Percentiles rank a stretch among this genome's conserved stretches.
These are phyloP conservation scores for Capsicum rhomboideum DNA, from an alignment of 257 asterid genomes.

Conservation along the genomic window DNA sequence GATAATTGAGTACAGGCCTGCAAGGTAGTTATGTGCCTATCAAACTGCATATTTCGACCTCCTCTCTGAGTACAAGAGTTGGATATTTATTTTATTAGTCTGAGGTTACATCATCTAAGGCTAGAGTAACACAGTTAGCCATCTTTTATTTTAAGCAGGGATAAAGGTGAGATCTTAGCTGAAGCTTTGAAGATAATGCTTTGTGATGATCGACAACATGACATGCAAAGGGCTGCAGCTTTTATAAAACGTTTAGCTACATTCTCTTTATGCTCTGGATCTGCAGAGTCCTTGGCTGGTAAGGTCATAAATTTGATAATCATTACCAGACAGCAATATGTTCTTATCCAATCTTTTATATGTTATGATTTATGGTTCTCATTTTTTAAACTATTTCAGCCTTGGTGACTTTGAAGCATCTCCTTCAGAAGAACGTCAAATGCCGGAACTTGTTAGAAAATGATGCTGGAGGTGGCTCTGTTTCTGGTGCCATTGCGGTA, in stretches of 20 bases:
- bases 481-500: constrained; percentile 90
- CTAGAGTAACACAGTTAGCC: not conserved
- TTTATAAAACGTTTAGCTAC: constrained; percentile 82
- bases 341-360: not conserved
- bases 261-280: constrained; percentile 67
- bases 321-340: not conserved
- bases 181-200: constrained; percentile 91
- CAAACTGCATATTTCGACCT: not conserved
- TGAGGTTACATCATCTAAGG: not conserved
- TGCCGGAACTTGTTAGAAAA: constrained; percentile 89
- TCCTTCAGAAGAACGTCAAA: constrained; percentile 74
- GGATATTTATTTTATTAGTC: not conserved
- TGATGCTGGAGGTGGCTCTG: constrained; percentile 96
- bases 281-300: constrained; percentile 96
- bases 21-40: constrained; percentile 48
- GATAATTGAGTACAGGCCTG: constrained; percentile 81
- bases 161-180: constrained; percentile 74
- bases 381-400: constrained; percentile 39
- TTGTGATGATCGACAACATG: constrained; percentile 92
- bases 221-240: constrained; percentile 98
- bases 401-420: constrained; percentile 75
- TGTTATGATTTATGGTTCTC: not conserved
- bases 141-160: constrained; percentile 39
- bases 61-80: not conserved
- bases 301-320: not conserved